These are phyloP conservation scores for Trichoderma sp. DNA, from an alignment of 2,329 filamentous ascomycete genomes.

Conservation along the genomic window DNA sequence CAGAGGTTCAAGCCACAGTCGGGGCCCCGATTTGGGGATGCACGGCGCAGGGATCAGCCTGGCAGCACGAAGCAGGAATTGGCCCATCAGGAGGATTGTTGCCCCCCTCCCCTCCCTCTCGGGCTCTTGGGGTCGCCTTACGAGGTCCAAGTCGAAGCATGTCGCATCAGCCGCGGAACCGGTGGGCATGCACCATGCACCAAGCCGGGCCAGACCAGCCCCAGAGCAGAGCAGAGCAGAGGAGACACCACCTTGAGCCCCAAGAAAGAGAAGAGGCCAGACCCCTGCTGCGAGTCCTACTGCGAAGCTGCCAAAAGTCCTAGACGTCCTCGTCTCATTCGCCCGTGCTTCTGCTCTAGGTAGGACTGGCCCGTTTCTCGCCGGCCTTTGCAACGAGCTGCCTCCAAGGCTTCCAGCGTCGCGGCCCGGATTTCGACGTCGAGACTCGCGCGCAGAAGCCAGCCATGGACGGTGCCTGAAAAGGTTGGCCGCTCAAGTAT, in stretches of 20 bases:
- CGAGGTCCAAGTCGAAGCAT: slow-evolving; percentile 8
- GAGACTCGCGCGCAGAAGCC: slow-evolving; percentile 29
- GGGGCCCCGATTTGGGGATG: slow-evolving; percentile 20
- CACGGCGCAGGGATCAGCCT: slow-evolving; percentile 25
- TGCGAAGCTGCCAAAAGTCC: slow-evolving; percentile 36
- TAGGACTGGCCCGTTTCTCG: slow-evolving; percentile 28
- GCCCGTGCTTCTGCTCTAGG: slow-evolving; percentile 31
- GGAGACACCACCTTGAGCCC: no score
- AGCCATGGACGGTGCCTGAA: slow-evolving; percentile 31
- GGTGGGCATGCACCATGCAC: slow-evolving; percentile 26
- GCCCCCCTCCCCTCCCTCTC: slow-evolving; percentile 11
- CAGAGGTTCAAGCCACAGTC: slow-evolving; percentile 21
- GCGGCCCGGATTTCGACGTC: no score
- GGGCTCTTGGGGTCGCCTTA: slow-evolving; percentile 5
- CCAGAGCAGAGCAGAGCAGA: no score
- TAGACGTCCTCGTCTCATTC: slow-evolving; percentile 37
- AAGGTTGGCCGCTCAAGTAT: background rate
- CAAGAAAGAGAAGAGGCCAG: background rate
- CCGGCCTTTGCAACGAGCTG: slow-evolving; percentile 32
- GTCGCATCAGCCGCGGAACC: slow-evolving; percentile 22
- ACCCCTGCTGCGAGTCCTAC: slow-evolving; percentile 36
- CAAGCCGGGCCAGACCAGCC: slow-evolving; percentile 8
- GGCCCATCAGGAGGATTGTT: slow-evolving; percentile 18
- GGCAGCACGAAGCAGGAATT: slow-evolving; percentile 12
- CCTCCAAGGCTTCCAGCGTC: slow-evolving; percentile 32